These are phyloP conservation scores for Pilatotrama ljubarskyi DNA, from an alignment of 768 basidiomycete genomes.

Conservation along the genomic window DNA sequence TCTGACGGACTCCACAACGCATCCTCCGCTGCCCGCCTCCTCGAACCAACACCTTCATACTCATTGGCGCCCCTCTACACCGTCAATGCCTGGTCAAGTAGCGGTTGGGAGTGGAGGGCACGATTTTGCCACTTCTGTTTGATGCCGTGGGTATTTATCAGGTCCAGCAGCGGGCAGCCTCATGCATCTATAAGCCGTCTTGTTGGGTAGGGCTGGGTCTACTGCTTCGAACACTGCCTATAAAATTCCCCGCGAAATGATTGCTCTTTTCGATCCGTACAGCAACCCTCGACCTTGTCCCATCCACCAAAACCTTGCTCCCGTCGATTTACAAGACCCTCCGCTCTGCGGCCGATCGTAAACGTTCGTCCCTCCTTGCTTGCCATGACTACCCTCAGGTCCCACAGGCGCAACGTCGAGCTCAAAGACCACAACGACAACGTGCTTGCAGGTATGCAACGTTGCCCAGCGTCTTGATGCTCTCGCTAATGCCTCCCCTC, in stretches of 20 bases:
- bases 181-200: no score
- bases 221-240: no score
- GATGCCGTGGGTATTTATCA: no score
- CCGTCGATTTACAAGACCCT: not conserved
- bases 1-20: not conserved
- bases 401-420: slow-evolving; percentile 5
- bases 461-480: not conserved
- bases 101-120: no score
- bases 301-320: not conserved
- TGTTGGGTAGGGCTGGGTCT: no score
- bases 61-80: not conserved
- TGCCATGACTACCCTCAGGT: not conserved
- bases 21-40: not conserved
- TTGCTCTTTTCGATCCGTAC: not conserved
- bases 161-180: no score
- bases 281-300: slow-evolving; percentile 3
- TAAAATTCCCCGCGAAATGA: not conserved
- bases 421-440: slow-evolving; percentile 8
- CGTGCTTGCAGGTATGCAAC: slow-evolving; percentile 3
- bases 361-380: not conserved
- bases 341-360: not conserved
- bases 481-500: not conserved
- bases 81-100: no score
- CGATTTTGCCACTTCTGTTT: no score
- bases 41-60: not conserved